Base-by-base conservation (phyloP, 2,329 filamentous ascomycete genomes). In the Fusarium hostae region DNA sequence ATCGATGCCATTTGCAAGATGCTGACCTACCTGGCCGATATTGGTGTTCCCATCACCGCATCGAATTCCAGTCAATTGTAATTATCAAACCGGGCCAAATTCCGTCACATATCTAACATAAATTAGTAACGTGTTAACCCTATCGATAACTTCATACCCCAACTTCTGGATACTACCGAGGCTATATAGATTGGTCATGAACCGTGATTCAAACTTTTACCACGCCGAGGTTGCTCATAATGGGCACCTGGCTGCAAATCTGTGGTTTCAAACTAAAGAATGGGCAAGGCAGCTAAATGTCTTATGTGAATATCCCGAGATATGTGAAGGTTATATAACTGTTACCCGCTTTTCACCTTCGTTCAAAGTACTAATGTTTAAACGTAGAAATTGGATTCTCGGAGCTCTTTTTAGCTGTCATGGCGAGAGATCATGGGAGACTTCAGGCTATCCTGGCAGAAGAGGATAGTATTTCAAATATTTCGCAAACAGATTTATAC, bases 1-100 rank as follows among this genome's bases (percentile, higher is more conserved):
- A 15, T 20, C 8, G 1, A 47, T 15, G 3, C 18, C 12, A 10
- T 28, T n/a, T 28, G 12, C 3, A 47, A 47, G 2, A 10, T 28
- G 0, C 1, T 47, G 1, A n/a, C 1, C 8, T 47, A 28, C 4
- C 24, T 47, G 1, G 26, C 26, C 1, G 26, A 47, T 15, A 8
- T 47, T 0, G 44, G 44, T 1, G 24, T 47, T 2, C 44, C 44
- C 0, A 28, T 47, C 2, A 10, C 12, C 3, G 24, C 26, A 15
- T 47, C 24, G 9, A 47, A n/a, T n/a, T 28, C 28, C 9, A 5
- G 2, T 1, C 18, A 28, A n/a, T 5, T 0, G 43, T 45, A 45
- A 45, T 4, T 9, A 0, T 47, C 2, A 8, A 48, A 2, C 1
- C 3, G 2, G 0, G 0, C 6, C 28, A 22, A 0, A 11, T 16